phyloP scores from a whole-genome alignment of 2,329 filamentous ascomycete genomes.

The Cladosporium sp. region DNA sequence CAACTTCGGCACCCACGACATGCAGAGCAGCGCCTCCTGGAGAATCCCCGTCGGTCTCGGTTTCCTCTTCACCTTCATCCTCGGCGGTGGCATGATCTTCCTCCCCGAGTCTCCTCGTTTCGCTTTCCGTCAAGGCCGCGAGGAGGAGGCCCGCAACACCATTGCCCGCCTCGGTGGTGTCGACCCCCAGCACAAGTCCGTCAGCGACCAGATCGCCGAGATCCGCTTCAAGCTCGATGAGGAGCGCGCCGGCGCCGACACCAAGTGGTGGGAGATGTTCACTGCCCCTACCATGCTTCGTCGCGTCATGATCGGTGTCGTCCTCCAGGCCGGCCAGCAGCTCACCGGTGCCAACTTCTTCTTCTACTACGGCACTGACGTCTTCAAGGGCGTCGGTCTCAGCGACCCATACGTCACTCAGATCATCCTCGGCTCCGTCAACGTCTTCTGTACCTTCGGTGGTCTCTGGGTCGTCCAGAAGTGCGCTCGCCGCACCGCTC shows the following conservation, averaged over 20 bases:
- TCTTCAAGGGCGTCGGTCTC: constrained; percentile 37
- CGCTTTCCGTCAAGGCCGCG: constrained; percentile 28
- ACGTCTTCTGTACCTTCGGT: constrained; percentile 45
- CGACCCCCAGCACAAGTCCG: constrained; percentile 21
- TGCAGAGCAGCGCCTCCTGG: constrained; percentile 23
- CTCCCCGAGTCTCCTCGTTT: constrained; percentile 30
- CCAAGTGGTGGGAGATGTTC: constrained; percentile 28
- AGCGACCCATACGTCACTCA: constrained; percentile 43
- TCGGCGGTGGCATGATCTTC: constrained; percentile 31
- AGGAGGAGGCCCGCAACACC: constrained; percentile 28
- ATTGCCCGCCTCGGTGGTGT: constrained; percentile 28
- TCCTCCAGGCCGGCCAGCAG: constrained; percentile 31
- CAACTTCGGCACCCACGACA: constrained; percentile 27
- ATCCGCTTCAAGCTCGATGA: constrained; percentile 31
- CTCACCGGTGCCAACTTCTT: constrained; percentile 41
- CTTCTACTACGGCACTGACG: constrained; percentile 36
- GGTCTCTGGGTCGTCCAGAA: constrained; percentile 47
- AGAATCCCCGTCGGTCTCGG: constrained; percentile 30
- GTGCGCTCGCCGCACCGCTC: constrained; percentile 45
- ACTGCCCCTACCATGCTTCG: constrained; percentile 28
- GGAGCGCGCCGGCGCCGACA: constrained; percentile 23
- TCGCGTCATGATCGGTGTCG: constrained; percentile 29
- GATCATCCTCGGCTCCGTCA: constrained; percentile 46
- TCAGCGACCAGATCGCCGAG: constrained; percentile 27
- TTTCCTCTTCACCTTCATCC: constrained; percentile 30